phyloP scores from a whole-genome alignment of 139 green algal genomes.

The Haematococcus lacustris region DNA sequence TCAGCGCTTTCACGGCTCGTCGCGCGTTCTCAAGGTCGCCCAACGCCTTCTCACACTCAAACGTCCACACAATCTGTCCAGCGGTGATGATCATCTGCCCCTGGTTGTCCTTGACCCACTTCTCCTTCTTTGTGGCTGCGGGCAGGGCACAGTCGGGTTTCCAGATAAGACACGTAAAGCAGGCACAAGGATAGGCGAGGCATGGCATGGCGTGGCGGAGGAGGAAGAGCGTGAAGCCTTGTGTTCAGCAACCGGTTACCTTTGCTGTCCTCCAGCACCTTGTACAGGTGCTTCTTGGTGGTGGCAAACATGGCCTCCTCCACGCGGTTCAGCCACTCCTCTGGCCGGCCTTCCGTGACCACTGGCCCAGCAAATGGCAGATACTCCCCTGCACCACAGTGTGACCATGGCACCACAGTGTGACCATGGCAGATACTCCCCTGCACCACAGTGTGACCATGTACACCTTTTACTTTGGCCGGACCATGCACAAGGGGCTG shows the following conservation, averaged over 20 bases:
- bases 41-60: constrained; percentile 80
- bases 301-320: constrained; percentile 80
- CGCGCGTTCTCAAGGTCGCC: constrained; percentile 49
- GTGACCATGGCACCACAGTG: no score
- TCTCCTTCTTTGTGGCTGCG: constrained; percentile 71
- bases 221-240: no score
- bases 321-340: constrained; percentile 83
- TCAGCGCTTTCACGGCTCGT: constrained; percentile 58
- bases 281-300: constrained; percentile 72
- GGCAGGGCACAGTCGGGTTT: background rate
- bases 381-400: constrained; percentile 62
- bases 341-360: constrained; percentile 66
- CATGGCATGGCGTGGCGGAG: no score
- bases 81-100: constrained; percentile 82
- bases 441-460: no score
- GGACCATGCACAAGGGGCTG: no score
- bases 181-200: no score
- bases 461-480: no score
- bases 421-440: constrained; percentile 76
- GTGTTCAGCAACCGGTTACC: no score
- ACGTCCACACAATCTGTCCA: constrained; percentile 80
- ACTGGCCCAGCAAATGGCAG: constrained; percentile 59
- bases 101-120: constrained; percentile 80
- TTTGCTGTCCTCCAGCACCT: constrained; percentile 41
- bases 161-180: no score